A percentile compares a stretch with the other conserved stretches of the same genome.
phyloP scores from a whole-genome alignment of 495 filamentous ascomycete species.

The Aspergillus baeticus region DNA sequence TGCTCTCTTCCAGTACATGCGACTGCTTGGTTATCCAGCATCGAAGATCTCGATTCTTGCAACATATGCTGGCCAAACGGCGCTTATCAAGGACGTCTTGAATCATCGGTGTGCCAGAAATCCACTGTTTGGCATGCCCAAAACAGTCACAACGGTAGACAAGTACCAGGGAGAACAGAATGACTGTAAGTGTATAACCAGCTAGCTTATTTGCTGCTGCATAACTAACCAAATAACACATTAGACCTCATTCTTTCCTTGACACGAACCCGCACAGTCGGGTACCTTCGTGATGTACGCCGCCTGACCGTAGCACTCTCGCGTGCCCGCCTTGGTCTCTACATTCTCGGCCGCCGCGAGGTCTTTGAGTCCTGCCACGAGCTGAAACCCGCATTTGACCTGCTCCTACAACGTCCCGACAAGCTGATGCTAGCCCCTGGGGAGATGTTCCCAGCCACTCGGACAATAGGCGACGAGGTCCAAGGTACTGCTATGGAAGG shows the following conservation, averaged over 20 bases:
- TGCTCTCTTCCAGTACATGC: constrained; percentile 96
- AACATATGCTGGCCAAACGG: constrained; percentile 92
- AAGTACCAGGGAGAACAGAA: constrained; percentile 99
- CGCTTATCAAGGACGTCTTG: constrained; percentile 86
- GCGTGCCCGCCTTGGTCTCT: constrained; percentile 86
- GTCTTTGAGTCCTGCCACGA: constrained; percentile 90
- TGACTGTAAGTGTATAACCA: constrained; percentile 72
- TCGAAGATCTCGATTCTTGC: constrained; percentile 86
- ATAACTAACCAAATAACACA: constrained; percentile 19
- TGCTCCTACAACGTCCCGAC: constrained; percentile 67
- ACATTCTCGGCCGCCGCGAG: constrained; percentile 85
- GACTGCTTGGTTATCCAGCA: constrained; percentile 92
- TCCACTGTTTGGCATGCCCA: constrained; percentile 84
- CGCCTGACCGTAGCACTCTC: constrained; percentile 97
- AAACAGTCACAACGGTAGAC: constrained; percentile 90
- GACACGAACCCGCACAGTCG: constrained; percentile 83
- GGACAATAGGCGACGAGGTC: constrained; percentile 56
- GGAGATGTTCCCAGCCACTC: constrained; percentile 77
- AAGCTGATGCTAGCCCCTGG: constrained; percentile 78
- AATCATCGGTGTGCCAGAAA: constrained; percentile 81
- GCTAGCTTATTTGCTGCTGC: neutral
- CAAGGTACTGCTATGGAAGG: constrained; percentile 73
- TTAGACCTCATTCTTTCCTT: constrained; percentile 90
- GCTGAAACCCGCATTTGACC: constrained; percentile 78
- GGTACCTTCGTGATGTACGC: constrained; percentile 90